Percentiles rank a stretch among this genome's conserved stretches.
Evolutionary conservation across 2,329 filamentous ascomycete species (phyloP).

Genomic region (Pseudogymnoascus sp.): DNA sequence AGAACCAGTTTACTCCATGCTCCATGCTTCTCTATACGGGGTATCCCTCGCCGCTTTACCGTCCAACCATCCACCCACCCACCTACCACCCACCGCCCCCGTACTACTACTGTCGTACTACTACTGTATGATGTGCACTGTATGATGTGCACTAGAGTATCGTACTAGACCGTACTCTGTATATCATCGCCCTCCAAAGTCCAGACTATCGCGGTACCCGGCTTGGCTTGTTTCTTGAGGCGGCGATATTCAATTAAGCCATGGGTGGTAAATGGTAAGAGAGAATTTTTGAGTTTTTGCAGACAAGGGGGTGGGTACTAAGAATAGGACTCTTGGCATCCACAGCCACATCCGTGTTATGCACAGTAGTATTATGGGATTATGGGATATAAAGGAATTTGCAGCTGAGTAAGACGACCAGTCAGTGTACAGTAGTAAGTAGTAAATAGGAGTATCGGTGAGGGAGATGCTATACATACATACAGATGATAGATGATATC

Average conservation of each 20-base stretch:
- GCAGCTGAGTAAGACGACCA: not conserved
- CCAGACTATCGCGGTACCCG: not conserved
- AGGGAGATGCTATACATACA: too few relatives aligned
- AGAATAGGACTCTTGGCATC: not conserved
- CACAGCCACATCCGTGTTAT: not conserved
- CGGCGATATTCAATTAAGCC: not conserved
- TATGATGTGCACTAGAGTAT: too few relatives aligned
- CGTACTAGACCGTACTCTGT: too few relatives aligned
- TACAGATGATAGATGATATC: not conserved
- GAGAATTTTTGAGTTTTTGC: not conserved
- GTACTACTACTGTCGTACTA: too few relatives aligned
- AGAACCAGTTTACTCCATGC: too few relatives aligned
- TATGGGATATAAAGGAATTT: not conserved
- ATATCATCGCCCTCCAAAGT: too few relatives aligned
- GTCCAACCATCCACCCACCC: too few relatives aligned
- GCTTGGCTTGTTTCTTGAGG: not conserved
- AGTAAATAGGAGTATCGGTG: not conserved
- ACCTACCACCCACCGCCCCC: too few relatives aligned
- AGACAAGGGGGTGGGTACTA: not conserved
- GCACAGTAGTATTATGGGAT: not conserved
- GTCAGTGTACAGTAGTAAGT: not conserved
- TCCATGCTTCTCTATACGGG: not conserved
- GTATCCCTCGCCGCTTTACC: not conserved
- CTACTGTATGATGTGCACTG: too few relatives aligned
- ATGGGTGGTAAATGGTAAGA: not conserved